Base-by-base conservation (phyloP, 1,284 basidiomycete genomes). In the Moesziomyces globuligerus region DNA sequence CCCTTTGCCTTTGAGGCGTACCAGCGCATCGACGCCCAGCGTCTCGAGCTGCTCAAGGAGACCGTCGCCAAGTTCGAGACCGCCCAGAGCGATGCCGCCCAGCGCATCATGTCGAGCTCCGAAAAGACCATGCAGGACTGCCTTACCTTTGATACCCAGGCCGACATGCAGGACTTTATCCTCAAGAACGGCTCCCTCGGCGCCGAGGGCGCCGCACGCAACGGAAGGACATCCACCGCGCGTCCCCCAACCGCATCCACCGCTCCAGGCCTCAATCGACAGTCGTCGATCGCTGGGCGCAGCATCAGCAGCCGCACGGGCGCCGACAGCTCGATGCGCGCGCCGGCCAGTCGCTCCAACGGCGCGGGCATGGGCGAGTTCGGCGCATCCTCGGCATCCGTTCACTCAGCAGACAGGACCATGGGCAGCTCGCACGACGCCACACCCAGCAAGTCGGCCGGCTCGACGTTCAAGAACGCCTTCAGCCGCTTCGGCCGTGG, bases 21-120 rank as follows among this genome's bases (percentile, higher is more conserved):
- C 46, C 77, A 80, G 48, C 59, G 72, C 18, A 74, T 78, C 44
- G 80, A 82, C 47, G 48, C 55, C 24, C 64, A 71, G 36, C 75
- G 80, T 10, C 72, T 82, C 42, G 67, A 72, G 25, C 43, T 79
- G 37, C 60, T 82, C 53, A 75, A 76, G 34, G 78, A 80, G 65
- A 51, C 69, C 13, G 74, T 79, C 13, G 64, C 70, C 54, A 72
- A 75, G 38, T 75, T 79, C 48, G 72, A 78, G 40, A 76, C 73
- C 18, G 79, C 72, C 3, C 67, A 77, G 47, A 66, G 69, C 44
- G 79, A 81, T 25, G 58, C 75, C 23, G 78, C 78, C 10, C 73
- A 72, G 51, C 51, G 65, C 17, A 48, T 72, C 47, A 76, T 78
- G 72, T 55, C 58, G 36, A 59, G 64, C 41, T 72, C 78, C n/a